Conservation (phyloP, 495 filamentous ascomycete species). For the Xylaria cubensis region DNA sequence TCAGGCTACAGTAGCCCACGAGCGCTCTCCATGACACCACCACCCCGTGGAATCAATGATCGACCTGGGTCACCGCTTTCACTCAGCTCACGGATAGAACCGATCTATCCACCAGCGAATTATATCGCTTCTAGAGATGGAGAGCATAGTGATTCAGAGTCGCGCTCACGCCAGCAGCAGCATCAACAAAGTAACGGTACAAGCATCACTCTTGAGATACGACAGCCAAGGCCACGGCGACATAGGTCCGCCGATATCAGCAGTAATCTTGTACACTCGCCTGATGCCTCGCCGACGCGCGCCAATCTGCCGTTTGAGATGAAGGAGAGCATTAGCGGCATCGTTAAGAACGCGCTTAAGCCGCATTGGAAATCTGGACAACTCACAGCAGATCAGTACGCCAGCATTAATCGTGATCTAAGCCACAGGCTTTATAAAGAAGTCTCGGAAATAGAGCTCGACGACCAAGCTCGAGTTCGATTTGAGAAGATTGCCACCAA, state of each 20-base stretch:
- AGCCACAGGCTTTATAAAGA: constrained; percentile 86
- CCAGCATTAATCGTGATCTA: constrained; percentile 82
- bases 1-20: constrained; percentile 73
- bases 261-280: constrained; percentile 50
- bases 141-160: constrained; percentile 56
- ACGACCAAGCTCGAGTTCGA: constrained; percentile 60
- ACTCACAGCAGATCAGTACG: constrained; percentile 83
- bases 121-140: constrained; percentile 62
- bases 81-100: constrained; percentile 69
- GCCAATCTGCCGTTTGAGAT: constrained; percentile 67
- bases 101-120: constrained; percentile 64
- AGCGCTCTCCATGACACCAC: constrained; percentile 73
- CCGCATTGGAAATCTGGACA: constrained; percentile 74
- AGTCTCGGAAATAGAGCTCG: constrained; percentile 63
- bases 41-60: constrained; percentile 64
- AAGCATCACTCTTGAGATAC: constrained; percentile 45
- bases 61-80: constrained; percentile 72
- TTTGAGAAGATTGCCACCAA: constrained; percentile 74
- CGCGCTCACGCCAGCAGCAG: constrained; percentile 34
- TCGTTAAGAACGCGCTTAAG: constrained; percentile 78
- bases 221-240: constrained; percentile 59
- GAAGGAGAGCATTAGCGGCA: constrained; percentile 80
- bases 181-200: constrained; percentile 20
- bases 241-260: constrained; percentile 37
- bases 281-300: constrained; percentile 63